A percentile compares a stretch with the other conserved stretches of the same genome.
Evolutionary conservation across 306 rosid species (phyloP).

Genomic region (Hippophae rhamnoides): DNA sequence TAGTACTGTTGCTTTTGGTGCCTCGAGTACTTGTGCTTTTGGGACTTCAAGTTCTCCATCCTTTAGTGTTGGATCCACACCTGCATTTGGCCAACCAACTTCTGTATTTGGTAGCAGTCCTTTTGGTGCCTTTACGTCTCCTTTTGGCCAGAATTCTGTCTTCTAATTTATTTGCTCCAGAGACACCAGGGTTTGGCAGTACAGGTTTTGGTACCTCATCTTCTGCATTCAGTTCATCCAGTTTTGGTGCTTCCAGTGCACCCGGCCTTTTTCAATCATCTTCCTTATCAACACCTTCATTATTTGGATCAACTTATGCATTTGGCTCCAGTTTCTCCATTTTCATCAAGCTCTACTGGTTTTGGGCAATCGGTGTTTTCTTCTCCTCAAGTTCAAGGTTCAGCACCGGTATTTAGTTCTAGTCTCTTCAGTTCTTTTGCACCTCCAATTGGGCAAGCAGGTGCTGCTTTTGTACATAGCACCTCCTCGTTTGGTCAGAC

Average conservation of each 20-base stretch:
- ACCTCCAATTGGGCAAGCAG: constrained; percentile 40
- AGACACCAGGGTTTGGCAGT: constrained; percentile 20
- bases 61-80: constrained; percentile 54
- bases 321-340: constrained; percentile 38
- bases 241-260: constrained; percentile 40
- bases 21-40: constrained; percentile 51
- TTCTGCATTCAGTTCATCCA: constrained; percentile 53
- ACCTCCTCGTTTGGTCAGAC: constrained; percentile 47
- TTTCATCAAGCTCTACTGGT: constrained; percentile 27
- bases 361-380: constrained; percentile 33
- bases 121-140: constrained; percentile 50
- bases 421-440: constrained; percentile 44
- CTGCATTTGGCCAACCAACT: constrained; percentile 64
- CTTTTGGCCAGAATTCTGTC: constrained; percentile 74
- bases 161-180: constrained; percentile 58
- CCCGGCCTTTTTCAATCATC: constrained; percentile 37
- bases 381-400: constrained; percentile 28
- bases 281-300: constrained; percentile 25
- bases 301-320: constrained; percentile 30
- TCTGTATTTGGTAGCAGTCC: constrained; percentile 73
- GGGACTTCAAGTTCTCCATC: constrained; percentile 64
- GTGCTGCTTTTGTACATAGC: constrained; percentile 42
- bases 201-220: constrained; percentile 35
- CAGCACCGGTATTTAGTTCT: constrained; percentile 45
- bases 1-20: constrained; percentile 41